These are phyloP conservation scores for Picea glauca DNA, from an alignment of 75 land plant species.

Conservation along the genomic window DNA sequence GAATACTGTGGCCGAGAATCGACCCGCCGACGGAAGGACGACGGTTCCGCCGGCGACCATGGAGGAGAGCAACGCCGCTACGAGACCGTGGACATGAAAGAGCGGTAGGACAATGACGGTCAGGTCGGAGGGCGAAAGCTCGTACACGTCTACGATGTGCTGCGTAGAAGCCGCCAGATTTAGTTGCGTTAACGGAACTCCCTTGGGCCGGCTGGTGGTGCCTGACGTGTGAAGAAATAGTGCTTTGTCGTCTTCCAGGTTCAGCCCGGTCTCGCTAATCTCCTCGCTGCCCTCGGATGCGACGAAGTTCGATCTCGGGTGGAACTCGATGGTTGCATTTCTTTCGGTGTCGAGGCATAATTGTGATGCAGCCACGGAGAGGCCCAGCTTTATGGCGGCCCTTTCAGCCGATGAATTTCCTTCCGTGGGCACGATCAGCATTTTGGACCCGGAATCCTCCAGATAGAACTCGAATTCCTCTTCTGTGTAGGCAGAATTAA, in stretches of 20 bases:
- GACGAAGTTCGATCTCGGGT: slow-evolving; percentile 12
- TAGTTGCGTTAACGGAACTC: slow-evolving; percentile 83
- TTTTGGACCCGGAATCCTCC: slow-evolving; percentile 75
- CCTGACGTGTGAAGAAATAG: slow-evolving; percentile 97
- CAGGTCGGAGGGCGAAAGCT: slow-evolving; percentile 58
- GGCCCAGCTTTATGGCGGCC: slow-evolving; percentile 70
- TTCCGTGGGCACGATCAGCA: slow-evolving; percentile 55
- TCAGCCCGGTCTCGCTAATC: slow-evolving; percentile 4
- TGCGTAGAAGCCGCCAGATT: slow-evolving; percentile 73
- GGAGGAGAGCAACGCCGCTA: slow-evolving; percentile 63
- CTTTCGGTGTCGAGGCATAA: background rate
- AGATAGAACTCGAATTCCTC: slow-evolving; percentile 93
- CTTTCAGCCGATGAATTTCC: slow-evolving; percentile 65
- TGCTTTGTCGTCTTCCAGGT: slow-evolving; percentile 62
- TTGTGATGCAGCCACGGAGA: slow-evolving; percentile 29
- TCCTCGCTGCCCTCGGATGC: background rate
- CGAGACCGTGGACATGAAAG: slow-evolving; percentile 92
- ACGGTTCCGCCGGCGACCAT: slow-evolving; percentile 73
- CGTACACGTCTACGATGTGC: slow-evolving; percentile 70
- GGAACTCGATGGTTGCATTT: slow-evolving; percentile 2
- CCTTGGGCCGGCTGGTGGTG: slow-evolving; percentile 96
- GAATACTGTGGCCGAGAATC: slow-evolving; percentile 86
- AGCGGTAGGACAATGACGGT: slow-evolving; percentile 82
- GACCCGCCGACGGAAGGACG: slow-evolving; percentile 68
- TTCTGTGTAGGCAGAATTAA: slow-evolving; percentile 82